These are phyloP conservation scores for Xylaria sp. DNA, from an alignment of 2,329 filamentous ascomycete genomes.

Conservation along the genomic window DNA sequence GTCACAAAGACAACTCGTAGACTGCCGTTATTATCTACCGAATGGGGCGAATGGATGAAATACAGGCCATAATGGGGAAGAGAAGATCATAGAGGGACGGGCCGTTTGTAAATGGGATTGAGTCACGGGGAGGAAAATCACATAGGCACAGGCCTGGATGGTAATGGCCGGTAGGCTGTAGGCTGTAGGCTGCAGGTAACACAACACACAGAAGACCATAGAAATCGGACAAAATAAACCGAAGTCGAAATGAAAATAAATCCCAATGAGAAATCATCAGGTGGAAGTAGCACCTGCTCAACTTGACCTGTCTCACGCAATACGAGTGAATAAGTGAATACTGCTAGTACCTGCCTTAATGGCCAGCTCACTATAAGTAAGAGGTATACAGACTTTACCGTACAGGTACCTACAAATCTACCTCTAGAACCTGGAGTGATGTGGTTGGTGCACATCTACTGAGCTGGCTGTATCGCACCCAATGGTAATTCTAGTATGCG, in stretches of 20 bases:
- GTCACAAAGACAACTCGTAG: conserved; percentile 14
- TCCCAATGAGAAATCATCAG: not conserved
- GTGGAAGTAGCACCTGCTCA: not conserved
- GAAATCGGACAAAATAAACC: not conserved
- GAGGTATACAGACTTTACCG: not conserved
- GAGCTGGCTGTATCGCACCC: conserved; percentile 25
- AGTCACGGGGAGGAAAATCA: conserved; percentile 27
- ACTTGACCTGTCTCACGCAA: not conserved
- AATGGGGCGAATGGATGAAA: conserved; percentile 26
- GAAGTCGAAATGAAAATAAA: not conserved
- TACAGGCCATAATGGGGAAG: conserved; percentile 12
- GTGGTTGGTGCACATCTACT: conserved; percentile 15
- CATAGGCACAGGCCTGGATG: not conserved
- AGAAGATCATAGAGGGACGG: conserved; percentile 20
- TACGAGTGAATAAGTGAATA: not conserved
- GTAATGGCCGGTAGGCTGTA: conserved; percentile 9
- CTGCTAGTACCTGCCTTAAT: not conserved
- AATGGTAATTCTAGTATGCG: conserved; percentile 11
- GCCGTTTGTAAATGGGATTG: conserved; percentile 26
- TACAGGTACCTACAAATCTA: conserved; percentile 19
- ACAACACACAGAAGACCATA: conserved; percentile 5
- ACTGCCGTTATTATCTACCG: conserved; percentile 28
- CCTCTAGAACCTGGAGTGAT: no score
- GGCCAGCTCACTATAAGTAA: not conserved
- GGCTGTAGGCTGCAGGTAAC: conserved; percentile 9